phyloP scores from a whole-genome alignment of 257 asterid species.

The Paulownia fortunei region DNA sequence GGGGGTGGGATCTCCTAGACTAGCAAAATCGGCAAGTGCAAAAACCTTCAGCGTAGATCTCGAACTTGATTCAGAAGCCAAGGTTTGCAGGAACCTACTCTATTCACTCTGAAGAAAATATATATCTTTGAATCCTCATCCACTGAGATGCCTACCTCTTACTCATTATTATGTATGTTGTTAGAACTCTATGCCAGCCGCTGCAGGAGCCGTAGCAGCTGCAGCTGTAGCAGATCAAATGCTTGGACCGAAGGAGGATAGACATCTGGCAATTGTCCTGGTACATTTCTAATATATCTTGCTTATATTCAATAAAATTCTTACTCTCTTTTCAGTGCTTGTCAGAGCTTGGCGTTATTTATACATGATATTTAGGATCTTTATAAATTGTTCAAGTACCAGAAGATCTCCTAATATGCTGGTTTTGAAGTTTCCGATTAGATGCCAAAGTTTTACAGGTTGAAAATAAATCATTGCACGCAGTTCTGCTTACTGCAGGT shows the following conservation, averaged over 20 bases:
- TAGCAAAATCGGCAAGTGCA: slow-evolving; percentile 62
- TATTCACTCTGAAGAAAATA: not conserved
- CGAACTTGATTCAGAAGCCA: slow-evolving; percentile 58
- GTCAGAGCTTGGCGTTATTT: slow-evolving; percentile 2
- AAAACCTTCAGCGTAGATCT: slow-evolving; percentile 48
- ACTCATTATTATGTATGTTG: slow-evolving; percentile 26
- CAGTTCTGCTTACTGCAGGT: slow-evolving; percentile 51
- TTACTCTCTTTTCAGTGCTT: not conserved
- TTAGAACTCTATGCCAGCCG: slow-evolving; percentile 82
- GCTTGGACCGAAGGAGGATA: slow-evolving; percentile 90
- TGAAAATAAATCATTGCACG: too few species aligned
- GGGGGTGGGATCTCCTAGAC: slow-evolving; percentile 87
- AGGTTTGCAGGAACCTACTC: slow-evolving; percentile 45
- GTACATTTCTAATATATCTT: slow-evolving; percentile 40
- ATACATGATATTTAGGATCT: not conserved
- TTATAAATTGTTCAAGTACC: not conserved
- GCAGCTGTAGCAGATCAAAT: slow-evolving; percentile 88
- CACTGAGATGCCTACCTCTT: slow-evolving; percentile 24
- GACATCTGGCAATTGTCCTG: slow-evolving; percentile 77
- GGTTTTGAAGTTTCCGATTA: not conserved
- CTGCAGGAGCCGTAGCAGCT: slow-evolving; percentile 93
- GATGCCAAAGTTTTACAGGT: not conserved
- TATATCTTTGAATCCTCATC: not conserved
- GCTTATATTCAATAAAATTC: too few species aligned
- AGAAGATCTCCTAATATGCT: not conserved